Evolutionary conservation across 805 yeast species (phyloP).

Genomic region (Myxozyma vanderwaltii): DNA sequence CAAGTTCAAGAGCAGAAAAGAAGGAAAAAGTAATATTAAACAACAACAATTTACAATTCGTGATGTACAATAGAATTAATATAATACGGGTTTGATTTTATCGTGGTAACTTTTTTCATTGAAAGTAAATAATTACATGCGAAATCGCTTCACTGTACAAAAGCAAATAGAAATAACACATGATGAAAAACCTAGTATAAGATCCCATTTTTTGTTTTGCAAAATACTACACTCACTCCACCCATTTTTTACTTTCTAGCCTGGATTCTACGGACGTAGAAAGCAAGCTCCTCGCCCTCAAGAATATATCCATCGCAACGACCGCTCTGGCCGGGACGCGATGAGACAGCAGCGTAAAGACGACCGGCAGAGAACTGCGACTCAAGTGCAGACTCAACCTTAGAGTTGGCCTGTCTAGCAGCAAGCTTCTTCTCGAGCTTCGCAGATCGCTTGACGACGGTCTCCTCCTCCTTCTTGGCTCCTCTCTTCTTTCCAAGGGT

Average conservation of each 20-base stretch:
- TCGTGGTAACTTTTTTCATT: constrained; percentile 20
- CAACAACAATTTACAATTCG: neutral
- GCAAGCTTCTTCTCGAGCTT: constrained; percentile 62
- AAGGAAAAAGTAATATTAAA: constrained; percentile 18
- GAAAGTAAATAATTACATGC: constrained; percentile 30
- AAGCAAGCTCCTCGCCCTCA: constrained; percentile 99
- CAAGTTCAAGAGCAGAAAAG: constrained; percentile 20
- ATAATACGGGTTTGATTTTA: constrained; percentile 1
- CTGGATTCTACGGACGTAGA: constrained; percentile 99
- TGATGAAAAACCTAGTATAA: constrained; percentile 17
- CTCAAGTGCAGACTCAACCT: constrained; percentile 87
- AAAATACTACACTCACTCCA: neutral
- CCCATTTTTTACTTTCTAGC: constrained; percentile 82
- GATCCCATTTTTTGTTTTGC: neutral
- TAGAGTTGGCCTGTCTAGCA: constrained; percentile 81
- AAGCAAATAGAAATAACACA: constrained; percentile 16
- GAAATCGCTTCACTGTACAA: constrained; percentile 19
- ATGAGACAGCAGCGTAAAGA: constrained; percentile 96
- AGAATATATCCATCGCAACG: constrained; percentile 99
- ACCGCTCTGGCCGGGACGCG: constrained; percentile 99
- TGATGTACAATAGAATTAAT: neutral
- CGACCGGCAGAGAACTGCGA: constrained; percentile 98
- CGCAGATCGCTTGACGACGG: constrained; percentile 67
- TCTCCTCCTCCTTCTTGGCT: constrained; percentile 42
- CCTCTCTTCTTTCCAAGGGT: constrained; percentile 80